These are phyloP conservation scores for Coniochaeta sp. DNA, from an alignment of 2,329 filamentous ascomycete genomes.

Conservation along the genomic window DNA sequence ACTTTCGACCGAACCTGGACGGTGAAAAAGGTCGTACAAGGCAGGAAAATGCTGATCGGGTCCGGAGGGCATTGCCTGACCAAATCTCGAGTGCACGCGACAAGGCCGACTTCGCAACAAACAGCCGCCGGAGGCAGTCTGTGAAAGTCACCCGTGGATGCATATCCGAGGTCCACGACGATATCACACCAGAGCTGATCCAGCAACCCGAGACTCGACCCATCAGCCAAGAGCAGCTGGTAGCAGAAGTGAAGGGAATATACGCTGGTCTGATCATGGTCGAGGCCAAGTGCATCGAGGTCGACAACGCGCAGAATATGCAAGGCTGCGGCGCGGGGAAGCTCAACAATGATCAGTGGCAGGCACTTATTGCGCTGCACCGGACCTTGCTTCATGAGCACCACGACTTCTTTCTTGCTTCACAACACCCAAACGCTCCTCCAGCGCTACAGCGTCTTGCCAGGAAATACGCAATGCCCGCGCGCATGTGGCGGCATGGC, in stretches of 20 bases:
- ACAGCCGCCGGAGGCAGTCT: too few species aligned
- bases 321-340: constrained; percentile 22
- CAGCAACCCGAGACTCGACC: constrained; percentile 55
- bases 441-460: constrained; percentile 60
- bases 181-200: constrained; percentile 3
- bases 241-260: constrained; percentile 75
- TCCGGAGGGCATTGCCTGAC: constrained; percentile 64
- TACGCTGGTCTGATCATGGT: constrained; percentile 81
- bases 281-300: constrained; percentile 78
- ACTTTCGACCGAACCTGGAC: constrained; percentile 86
- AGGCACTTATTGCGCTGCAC: constrained; percentile 75
- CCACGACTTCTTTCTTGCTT: constrained; percentile 79
- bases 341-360: constrained; percentile 66
- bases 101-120: too few species aligned
- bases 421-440: constrained; percentile 74
- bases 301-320: constrained; percentile 54
- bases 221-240: constrained; percentile 71
- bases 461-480: constrained; percentile 82
- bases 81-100: too few species aligned
- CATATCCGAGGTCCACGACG: too few species aligned
- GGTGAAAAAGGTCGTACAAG: constrained; percentile 80
- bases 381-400: constrained; percentile 74
- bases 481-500: constrained; percentile 87
- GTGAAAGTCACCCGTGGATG: too few species aligned
- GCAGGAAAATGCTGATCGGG: constrained; percentile 66